Evolutionary conservation across 2,329 filamentous ascomycete genomes (phyloP).

Genomic region (Gaeumannomyces tritici): DNA sequence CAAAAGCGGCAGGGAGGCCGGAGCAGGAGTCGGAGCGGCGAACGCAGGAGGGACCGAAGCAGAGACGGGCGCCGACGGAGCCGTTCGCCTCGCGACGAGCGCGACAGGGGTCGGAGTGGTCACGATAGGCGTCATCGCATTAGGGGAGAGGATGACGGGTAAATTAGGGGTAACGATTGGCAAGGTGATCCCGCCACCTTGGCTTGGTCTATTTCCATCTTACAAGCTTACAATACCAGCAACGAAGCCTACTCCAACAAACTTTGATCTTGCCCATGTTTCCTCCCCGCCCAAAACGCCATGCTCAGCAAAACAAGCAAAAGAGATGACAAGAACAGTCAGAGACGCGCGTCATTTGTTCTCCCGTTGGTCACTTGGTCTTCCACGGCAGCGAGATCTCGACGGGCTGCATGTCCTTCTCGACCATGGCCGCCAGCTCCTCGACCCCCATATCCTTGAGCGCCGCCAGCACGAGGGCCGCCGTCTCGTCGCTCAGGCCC

Average conservation of each 20-base stretch:
- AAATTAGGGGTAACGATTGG: background rate
- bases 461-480: slow-evolving; percentile 5
- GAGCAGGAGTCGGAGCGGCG: background rate
- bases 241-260: background rate
- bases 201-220: background rate
- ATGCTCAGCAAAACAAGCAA: background rate
- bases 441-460: slow-evolving; percentile 29
- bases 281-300: slow-evolving; percentile 1
- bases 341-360: background rate
- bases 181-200: background rate
- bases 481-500: slow-evolving; percentile 47
- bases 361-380: slow-evolving; percentile 12
- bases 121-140: background rate
- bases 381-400: slow-evolving; percentile 43
- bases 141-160: background rate
- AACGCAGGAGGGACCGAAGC: background rate
- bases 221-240: background rate
- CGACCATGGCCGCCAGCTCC: slow-evolving; percentile 42
- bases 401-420: slow-evolving; percentile 38
- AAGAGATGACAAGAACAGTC: background rate
- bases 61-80: background rate
- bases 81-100: background rate
- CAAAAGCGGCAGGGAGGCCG: slow-evolving; percentile 5
- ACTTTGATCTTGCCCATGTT: background rate
- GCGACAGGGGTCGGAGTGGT: background rate